These are phyloP conservation scores for Russula griseocarnosa DNA, from an alignment of 768 basidiomycete genomes.

Conservation along the genomic window DNA sequence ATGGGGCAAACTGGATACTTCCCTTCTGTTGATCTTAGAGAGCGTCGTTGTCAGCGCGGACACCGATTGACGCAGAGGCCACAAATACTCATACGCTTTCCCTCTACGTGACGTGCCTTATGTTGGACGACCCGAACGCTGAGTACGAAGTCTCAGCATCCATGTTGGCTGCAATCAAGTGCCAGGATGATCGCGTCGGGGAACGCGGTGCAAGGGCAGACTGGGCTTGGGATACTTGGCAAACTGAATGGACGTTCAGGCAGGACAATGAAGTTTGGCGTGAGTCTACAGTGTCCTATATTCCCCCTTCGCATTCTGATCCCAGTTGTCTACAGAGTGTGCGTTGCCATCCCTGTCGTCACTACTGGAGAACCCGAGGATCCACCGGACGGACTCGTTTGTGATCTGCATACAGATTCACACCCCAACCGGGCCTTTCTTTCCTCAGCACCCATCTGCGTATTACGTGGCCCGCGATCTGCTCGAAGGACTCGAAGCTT, in stretches of 20 bases:
- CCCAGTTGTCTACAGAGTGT: conserved; percentile 44
- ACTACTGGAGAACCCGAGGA: conserved; percentile 55
- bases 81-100: conserved; percentile 44
- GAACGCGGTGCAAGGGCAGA: conserved; percentile 60
- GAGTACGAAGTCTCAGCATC: conserved; percentile 59
- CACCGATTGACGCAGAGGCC: conserved; percentile 6
- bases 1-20: conserved; percentile 20
- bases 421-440: conserved; percentile 49
- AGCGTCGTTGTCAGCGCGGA: conserved; percentile 10
- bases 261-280: conserved; percentile 73
- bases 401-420: conserved; percentile 74
- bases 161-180: conserved; percentile 71
- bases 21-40: not conserved
- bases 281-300: conserved; percentile 34
- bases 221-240: conserved; percentile 73
- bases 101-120: conserved; percentile 62
- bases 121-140: conserved; percentile 55
- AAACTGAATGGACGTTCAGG: conserved; percentile 66
- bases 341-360: conserved; percentile 57
- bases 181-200: conserved; percentile 55
- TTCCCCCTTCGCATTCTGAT: not conserved
- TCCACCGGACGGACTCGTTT: conserved; percentile 61
- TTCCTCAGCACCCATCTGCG: conserved; percentile 62
- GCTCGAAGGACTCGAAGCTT: conserved; percentile 63
- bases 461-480: conserved; percentile 64